Evolutionary conservation across 2,329 filamentous ascomycete species (phyloP).

Genomic region (Diaporthe sp.): DNA sequence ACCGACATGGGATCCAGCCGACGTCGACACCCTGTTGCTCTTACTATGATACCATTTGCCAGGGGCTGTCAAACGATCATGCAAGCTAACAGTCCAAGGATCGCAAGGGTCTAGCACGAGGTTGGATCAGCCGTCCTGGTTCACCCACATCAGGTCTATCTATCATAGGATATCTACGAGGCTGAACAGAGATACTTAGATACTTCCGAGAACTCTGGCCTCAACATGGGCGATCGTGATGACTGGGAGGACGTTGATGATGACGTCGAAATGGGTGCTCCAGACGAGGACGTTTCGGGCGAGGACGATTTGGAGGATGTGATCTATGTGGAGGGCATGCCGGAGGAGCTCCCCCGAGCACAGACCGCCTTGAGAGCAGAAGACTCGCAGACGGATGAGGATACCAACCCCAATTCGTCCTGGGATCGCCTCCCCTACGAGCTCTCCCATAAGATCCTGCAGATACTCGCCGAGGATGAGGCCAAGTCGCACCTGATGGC

Average conservation of each 20-base stretch:
- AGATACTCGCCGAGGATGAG: slow-evolving; percentile 37
- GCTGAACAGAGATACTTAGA: neutral
- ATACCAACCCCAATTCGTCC: slow-evolving; percentile 12
- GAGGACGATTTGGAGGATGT: slow-evolving; percentile 6
- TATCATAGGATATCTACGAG: neutral
- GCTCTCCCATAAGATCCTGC: slow-evolving; percentile 41
- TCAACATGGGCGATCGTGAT: slow-evolving; percentile 15
- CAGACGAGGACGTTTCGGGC: neutral
- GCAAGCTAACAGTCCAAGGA: neutral
- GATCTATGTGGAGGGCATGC: neutral
- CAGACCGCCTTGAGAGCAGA: neutral
- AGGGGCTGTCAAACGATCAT: neutral
- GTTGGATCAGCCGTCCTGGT: neutral
- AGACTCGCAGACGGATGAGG: neutral
- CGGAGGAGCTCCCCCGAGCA: neutral
- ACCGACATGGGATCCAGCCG: neutral
- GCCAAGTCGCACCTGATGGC: slow-evolving; percentile 38
- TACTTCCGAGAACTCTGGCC: too few species aligned
- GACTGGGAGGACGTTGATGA: slow-evolving; percentile 35
- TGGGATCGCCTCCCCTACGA: slow-evolving; percentile 41
- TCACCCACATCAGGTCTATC: neutral
- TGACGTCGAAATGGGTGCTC: neutral
- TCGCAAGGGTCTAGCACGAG: neutral
- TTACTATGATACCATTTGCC: too few species aligned
- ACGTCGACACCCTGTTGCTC: neutral